Evolutionary conservation across 2,329 filamentous ascomycete genomes (phyloP).

Genomic region (Leptoxyphium fumago): DNA sequence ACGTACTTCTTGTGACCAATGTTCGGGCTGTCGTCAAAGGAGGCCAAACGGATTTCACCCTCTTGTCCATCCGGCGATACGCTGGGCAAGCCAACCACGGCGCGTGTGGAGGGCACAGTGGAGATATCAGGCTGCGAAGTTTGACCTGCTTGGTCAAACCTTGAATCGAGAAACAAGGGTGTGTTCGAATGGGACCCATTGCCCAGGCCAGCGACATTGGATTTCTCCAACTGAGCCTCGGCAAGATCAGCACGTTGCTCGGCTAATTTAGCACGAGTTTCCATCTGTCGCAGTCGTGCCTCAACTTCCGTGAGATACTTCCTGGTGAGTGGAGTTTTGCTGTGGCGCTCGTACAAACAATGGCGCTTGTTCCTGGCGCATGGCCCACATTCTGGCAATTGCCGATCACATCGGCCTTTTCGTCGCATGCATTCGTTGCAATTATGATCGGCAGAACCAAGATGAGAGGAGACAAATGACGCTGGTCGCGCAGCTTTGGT

Average conservation of each 20-base stretch:
- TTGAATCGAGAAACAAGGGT: not conserved
- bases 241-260: constrained; percentile 11
- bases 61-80: not conserved
- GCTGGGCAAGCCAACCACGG: not conserved
- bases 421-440: constrained; percentile 16
- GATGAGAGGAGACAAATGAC: constrained; percentile 1
- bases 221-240: constrained; percentile 7
- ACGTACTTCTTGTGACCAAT: not conserved
- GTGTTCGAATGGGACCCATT: not conserved
- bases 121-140: not conserved
- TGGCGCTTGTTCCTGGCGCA: constrained; percentile 31
- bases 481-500: not conserved
- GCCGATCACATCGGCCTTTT: constrained; percentile 14
- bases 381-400: constrained; percentile 24
- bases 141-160: not conserved
- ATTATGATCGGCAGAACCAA: constrained; percentile 8
- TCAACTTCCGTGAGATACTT: constrained; percentile 34
- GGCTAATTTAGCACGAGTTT: constrained; percentile 8
- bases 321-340: constrained; percentile 34
- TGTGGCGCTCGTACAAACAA: constrained; percentile 35
- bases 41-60: not conserved
- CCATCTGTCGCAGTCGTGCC: constrained; percentile 22
- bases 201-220: not conserved
- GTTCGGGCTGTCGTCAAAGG: not conserved
- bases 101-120: not conserved